Conservation (phyloP, 768 basidiomycete genomes). For the Mycena latifolia region DNA sequence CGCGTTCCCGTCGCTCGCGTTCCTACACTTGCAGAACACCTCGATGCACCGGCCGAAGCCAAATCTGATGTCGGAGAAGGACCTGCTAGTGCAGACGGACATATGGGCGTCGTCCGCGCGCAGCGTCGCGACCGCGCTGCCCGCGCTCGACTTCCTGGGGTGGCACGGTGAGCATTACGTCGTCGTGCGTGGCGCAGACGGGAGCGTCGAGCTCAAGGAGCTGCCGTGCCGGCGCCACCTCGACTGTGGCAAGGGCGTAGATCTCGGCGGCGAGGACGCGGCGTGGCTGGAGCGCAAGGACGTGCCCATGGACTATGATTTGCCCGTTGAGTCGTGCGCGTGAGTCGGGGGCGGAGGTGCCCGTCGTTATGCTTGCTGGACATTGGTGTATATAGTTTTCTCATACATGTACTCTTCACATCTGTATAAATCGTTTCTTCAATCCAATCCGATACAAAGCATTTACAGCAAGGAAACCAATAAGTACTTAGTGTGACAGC, state of each 20-base stretch:
- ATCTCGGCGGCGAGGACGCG: slow-evolving; percentile 71
- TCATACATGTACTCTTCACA: neutral
- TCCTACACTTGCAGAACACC: slow-evolving; percentile 69
- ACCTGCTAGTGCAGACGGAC: slow-evolving; percentile 68
- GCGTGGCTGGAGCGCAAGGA: slow-evolving; percentile 80
- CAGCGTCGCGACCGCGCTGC: slow-evolving; percentile 61
- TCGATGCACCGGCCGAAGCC: slow-evolving; percentile 65
- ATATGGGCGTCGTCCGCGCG: slow-evolving; percentile 65
- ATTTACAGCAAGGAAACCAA: neutral
- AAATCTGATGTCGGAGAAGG: slow-evolving; percentile 69
- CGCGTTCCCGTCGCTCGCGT: slow-evolving; percentile 62
- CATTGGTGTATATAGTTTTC: too few species aligned
- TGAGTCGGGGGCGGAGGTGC: too few species aligned
- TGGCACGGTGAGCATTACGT: slow-evolving; percentile 82
- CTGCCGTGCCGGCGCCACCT: slow-evolving; percentile 66
- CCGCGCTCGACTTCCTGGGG: slow-evolving; percentile 74
- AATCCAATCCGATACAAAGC: neutral
- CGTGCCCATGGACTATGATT: slow-evolving; percentile 82
- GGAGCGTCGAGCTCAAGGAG: slow-evolving; percentile 66
- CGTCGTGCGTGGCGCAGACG: slow-evolving; percentile 57
- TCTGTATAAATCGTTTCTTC: neutral
- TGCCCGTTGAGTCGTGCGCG: slow-evolving; percentile 46
- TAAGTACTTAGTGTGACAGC: neutral
- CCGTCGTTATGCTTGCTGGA: neutral
- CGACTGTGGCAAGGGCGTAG: slow-evolving; percentile 76